Base-by-base conservation (phyloP, 768 basidiomycete genomes). In the Mycena sanguinolenta region DNA sequence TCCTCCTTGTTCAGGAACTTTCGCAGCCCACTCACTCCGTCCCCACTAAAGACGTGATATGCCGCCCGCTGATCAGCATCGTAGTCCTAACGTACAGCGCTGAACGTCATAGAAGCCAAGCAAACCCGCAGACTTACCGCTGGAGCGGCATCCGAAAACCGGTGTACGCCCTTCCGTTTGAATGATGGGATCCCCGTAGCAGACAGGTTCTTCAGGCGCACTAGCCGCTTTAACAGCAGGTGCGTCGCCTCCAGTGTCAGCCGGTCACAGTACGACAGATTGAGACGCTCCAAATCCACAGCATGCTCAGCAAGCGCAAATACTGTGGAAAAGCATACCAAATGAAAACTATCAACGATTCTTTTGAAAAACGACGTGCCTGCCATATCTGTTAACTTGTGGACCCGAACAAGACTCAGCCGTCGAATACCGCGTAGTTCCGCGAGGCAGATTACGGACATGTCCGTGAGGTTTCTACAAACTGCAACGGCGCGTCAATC, bases 251-350 rank as follows among this genome's bases (percentile, higher is more conserved):
- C 87, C 44, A 97, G 87, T 30, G 92, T 90, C 63, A 98, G 82
- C 65, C 90, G 86, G 74, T 92, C 91, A 82, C 96, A 98, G 77
- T 95, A 95, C 32, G 94, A 93, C 42, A 98, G 81, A 76, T 98
- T 92, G 57, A 97, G 85, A 28, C 95, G 89, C 76, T 96, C 94
- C 73, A 98, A 83, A 38, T 84, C 84, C 34, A 77, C 82, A 39
- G 85, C 88, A 79, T 95, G 89, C 74, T 95, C 93, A 17, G 91
- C 93, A 12, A 97, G 86, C 27, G 92, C 86, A 80, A 90, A 90
- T 55, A 97, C 82, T 7, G 32, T 34, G 32, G 32, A 34, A 34
- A 34, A 34, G 32, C 32, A 34, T 10, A 34, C 32, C 32, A 34
- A 34, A 34, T 34, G 32, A 34, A 34, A 34, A 34, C 32, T n/a